A percentile compares a stretch with the other conserved stretches of the same genome.
phyloP scores from a whole-genome alignment of 1,284 basidiomycete species.

The Cutaneotrichosporon dermatis region DNA sequence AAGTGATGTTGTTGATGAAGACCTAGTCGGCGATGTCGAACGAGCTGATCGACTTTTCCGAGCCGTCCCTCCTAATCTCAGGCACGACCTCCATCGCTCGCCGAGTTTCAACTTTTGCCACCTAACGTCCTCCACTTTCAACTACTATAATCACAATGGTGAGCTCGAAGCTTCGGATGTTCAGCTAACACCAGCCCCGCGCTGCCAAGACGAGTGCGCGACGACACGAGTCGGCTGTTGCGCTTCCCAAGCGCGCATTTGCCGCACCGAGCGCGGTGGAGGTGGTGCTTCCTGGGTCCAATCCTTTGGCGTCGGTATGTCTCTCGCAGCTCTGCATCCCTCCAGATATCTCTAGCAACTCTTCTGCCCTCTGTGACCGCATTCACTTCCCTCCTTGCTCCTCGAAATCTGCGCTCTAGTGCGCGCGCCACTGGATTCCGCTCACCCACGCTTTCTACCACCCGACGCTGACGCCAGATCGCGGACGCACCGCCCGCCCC shows the following conservation, averaged over 20 bases:
- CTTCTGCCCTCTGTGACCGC: no score
- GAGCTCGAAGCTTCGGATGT: neutral
- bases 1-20: neutral
- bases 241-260: slow-evolving; percentile 23
- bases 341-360: no score
- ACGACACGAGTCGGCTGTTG: slow-evolving; percentile 27
- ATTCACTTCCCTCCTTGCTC: no score
- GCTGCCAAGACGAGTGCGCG: slow-evolving; percentile 19
- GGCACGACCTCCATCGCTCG: neutral
- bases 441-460: no score
- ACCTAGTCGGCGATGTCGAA: neutral
- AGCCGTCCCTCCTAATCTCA: neutral
- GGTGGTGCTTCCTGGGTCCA: slow-evolving; percentile 21
- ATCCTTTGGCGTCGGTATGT: slow-evolving; percentile 5
- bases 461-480: no score
- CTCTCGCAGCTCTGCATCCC: neutral
- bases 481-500: neutral
- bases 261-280: slow-evolving; percentile 14
- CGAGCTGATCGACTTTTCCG: neutral
- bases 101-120: slow-evolving; percentile 1
- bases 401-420: no score
- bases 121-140: neutral
- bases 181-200: slow-evolving; percentile 27
- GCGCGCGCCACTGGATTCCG: no score
- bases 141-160: slow-evolving; percentile 8